Evolutionary conservation across 306 rosid species (phyloP).

Genomic region (Nissolia schottii): DNA sequence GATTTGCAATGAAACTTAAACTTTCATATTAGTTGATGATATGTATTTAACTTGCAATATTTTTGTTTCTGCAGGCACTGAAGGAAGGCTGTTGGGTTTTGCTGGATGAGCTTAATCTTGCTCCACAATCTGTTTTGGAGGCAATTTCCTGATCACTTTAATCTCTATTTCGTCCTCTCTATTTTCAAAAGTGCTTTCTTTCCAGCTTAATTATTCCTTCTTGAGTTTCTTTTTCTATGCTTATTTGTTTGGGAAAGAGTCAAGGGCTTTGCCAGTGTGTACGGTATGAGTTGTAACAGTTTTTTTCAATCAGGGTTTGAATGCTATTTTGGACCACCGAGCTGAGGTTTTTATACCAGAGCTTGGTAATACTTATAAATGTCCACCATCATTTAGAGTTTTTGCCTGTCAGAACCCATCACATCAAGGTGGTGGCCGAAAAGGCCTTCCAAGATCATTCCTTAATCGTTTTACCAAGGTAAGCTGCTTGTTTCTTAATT

Average conservation of each 20-base stretch:
- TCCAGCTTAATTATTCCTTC: background rate
- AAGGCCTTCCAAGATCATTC: conserved; percentile 92
- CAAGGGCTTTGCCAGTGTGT: background rate
- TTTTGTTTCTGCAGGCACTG: conserved; percentile 61
- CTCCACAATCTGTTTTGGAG: conserved; percentile 95
- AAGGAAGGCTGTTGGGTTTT: conserved; percentile 96
- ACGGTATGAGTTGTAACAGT: conserved; percentile 12
- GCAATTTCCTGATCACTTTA: conserved; percentile 27
- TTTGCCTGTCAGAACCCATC: conserved; percentile 98
- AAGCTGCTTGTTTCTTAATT: background rate
- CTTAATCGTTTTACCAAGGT: conserved; percentile 95
- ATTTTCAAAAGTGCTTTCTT: background rate
- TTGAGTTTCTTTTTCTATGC: background rate
- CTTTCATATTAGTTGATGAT: conserved; percentile 9
- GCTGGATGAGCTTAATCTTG: conserved; percentile 97
- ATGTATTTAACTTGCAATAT: conserved; percentile 9
- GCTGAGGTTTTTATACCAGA: conserved; percentile 97
- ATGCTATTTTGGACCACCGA: conserved; percentile 97
- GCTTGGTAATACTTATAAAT: conserved; percentile 70
- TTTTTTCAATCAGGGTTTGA: conserved; percentile 62
- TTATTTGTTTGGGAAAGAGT: background rate
- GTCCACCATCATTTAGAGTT: conserved; percentile 82
- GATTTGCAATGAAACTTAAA: background rate
- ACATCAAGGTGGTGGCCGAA: conserved; percentile 90
- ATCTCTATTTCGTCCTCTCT: background rate